Evolutionary conservation across 1,284 basidiomycete genomes (phyloP), one percentile per base, ranked within the genome.

Genomic region (Fistulinella staudtii): DNA sequence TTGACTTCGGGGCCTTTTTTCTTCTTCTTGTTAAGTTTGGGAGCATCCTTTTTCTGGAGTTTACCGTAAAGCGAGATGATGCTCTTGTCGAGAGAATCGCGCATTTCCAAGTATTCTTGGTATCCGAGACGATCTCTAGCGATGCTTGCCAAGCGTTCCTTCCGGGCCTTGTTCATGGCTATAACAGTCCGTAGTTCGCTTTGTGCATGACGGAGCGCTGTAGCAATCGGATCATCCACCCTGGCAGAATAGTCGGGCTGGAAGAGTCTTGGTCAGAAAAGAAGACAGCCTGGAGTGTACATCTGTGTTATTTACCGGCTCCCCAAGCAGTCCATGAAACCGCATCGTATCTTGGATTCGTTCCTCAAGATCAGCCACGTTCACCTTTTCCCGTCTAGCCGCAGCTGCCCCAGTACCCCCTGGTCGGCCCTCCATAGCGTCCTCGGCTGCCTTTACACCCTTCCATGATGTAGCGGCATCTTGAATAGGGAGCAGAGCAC

Each of bases 221-320:
- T 84, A 3, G 93, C 87, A 47, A 98, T 89, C 39, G 94, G 93
- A 65, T 98, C 94, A 58, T 97, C 94, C 34, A 92, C 85, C 41
- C 85, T 80, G 36, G 81, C 75, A 2, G 80, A 72, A 55, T 80
- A 88, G 61, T 93, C 84, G 44, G 85, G 85, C 88, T 93, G 54
- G 22, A 47, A 43, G 15, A 49, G 49, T 43, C 36, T 41, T 27
- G 47, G 49, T 51, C 27, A 59, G 39, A 57, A 24, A 46, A 43
- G 40, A 25, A 34, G 36, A 38, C 14, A 20, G 18, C 37, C 23
- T 25, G 10, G 41, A 34, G 21, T 18, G 24, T 36, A 44, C 37
- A 41, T 52, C 39, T 22, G 41, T 52, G 33, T 45, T 29, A 55
- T 78, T 64, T 64, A 82, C 82, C 54, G 77, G 71, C 29, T 69